Conservation (phyloP, 2,329 filamentous ascomycete species). For the Botrytis pseudocinerea region DNA sequence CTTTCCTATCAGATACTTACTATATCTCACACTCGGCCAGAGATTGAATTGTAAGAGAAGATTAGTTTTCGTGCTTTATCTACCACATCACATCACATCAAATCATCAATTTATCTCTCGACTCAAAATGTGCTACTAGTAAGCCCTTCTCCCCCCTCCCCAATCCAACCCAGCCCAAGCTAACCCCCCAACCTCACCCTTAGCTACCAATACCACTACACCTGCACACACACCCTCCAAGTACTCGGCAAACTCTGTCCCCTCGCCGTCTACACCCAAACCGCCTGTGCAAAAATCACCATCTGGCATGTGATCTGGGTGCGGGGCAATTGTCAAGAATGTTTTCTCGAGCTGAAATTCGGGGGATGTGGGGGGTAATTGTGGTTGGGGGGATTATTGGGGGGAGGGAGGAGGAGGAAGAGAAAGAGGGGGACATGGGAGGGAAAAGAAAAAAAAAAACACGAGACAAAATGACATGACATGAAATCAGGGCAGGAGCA, state of each 20-base stretch:
- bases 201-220: slow-evolving; percentile 39
- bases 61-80: neutral
- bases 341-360: slow-evolving; percentile 12
- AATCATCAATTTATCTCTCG: neutral
- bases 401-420: too few species aligned
- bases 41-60: neutral
- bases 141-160: neutral
- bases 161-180: neutral
- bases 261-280: slow-evolving; percentile 35
- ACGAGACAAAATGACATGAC: too few species aligned
- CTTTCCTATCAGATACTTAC: neutral
- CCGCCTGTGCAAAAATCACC: slow-evolving; percentile 35
- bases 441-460: too few species aligned
- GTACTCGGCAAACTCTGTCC: slow-evolving; percentile 38
- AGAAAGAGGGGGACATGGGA: too few species aligned
- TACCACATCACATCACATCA: neutral
- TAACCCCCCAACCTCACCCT: slow-evolving; percentile 25
- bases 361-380: too few species aligned
- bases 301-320: slow-evolving; percentile 39
- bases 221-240: slow-evolving; percentile 36
- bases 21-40: neutral
- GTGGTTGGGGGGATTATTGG: too few species aligned
- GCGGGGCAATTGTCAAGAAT: slow-evolving; percentile 37
- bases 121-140: slow-evolving; percentile 17
- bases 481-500: too few species aligned